Evolutionary conservation across 208 protist genomes (phyloP).

Genomic region (Leishmania tropica): DNA sequence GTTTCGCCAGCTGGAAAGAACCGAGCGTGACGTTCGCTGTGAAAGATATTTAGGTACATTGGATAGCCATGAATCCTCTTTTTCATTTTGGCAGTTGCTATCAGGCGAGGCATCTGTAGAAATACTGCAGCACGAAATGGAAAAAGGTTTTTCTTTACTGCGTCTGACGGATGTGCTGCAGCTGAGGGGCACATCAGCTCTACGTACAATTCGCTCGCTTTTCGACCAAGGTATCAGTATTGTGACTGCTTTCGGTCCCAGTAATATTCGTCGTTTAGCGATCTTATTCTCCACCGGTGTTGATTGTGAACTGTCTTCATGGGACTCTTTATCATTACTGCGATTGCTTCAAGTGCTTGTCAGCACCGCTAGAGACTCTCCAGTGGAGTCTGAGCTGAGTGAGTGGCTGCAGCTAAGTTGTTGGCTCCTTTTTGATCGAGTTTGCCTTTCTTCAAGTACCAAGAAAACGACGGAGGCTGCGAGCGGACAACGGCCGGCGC

Average conservation of each 20-base stretch:
- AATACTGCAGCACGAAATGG: background rate
- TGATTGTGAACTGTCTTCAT: background rate
- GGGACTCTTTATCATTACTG: constrained; percentile 6
- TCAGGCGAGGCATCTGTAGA: background rate
- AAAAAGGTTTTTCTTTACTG: background rate
- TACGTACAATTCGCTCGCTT: background rate
- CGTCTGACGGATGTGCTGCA: background rate
- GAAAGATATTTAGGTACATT: background rate
- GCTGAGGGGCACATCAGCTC: too few species aligned
- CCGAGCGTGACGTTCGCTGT: background rate
- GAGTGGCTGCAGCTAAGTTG: constrained; percentile 22
- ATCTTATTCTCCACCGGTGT: background rate
- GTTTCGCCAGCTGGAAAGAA: background rate
- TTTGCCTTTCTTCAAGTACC: background rate
- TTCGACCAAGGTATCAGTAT: background rate
- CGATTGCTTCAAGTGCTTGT: constrained; percentile 9
- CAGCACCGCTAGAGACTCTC: background rate
- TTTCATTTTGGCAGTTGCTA: constrained; percentile 5
- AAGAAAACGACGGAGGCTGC: background rate
- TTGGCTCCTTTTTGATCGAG: constrained; percentile 28
- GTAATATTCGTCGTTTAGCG: constrained; percentile 5
- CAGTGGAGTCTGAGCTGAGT: constrained; percentile 16
- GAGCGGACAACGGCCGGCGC: too few species aligned
- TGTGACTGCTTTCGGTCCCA: background rate
- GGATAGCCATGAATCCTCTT: background rate